Evolutionary conservation across 306 rosid species (phyloP).

Genomic region (Prinsepia uniflora): DNA sequence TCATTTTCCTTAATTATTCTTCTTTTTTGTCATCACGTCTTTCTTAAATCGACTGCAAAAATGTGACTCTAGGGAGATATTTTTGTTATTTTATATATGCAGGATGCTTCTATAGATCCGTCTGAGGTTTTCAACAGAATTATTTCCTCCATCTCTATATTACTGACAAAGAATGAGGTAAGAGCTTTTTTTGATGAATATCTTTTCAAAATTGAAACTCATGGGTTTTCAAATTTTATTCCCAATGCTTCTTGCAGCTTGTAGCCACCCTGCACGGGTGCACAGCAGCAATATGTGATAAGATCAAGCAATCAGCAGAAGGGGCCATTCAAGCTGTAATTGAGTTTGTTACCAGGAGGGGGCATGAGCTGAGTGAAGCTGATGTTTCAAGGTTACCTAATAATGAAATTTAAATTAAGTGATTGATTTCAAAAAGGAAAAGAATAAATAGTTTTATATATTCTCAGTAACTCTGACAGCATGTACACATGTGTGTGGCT

Average conservation of each 20-base stretch:
- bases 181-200: slow-evolving; percentile 12
- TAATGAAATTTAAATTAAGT: slow-evolving; percentile 14
- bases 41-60: background rate
- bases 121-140: slow-evolving; percentile 97
- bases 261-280: slow-evolving; percentile 81
- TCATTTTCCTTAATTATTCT: slow-evolving; percentile 7
- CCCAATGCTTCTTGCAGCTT: slow-evolving; percentile 48
- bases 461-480: slow-evolving; percentile 25
- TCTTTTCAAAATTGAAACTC: background rate
- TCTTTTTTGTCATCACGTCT: background rate
- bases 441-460: slow-evolving; percentile 13
- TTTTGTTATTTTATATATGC: slow-evolving; percentile 33
- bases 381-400: slow-evolving; percentile 77
- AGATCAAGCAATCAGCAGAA: slow-evolving; percentile 92
- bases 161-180: slow-evolving; percentile 87
- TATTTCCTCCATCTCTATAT: slow-evolving; percentile 72
- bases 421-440: slow-evolving; percentile 14
- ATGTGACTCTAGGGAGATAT: slow-evolving; percentile 18
- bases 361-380: slow-evolving; percentile 64
- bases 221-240: background rate
- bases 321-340: slow-evolving; percentile 92
- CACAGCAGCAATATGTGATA: slow-evolving; percentile 79
- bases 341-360: slow-evolving; percentile 78
- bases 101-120: slow-evolving; percentile 97
- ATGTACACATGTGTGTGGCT: slow-evolving; percentile 18